Conservation (phyloP, 345 rosid genomes). For the Aquilaria yunnanensis region DNA sequence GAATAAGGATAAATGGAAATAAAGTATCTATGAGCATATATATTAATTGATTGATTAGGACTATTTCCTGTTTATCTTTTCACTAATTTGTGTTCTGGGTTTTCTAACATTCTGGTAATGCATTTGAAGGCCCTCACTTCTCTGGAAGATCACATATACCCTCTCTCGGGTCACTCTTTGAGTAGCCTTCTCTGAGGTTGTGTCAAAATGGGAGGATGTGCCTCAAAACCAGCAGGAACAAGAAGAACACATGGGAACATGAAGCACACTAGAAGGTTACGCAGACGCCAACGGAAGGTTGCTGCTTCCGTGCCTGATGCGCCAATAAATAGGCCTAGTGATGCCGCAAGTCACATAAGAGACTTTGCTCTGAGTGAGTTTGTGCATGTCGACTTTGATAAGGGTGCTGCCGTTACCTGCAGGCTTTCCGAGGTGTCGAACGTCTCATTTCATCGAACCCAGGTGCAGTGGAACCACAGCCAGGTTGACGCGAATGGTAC, state of each 20-base stretch:
- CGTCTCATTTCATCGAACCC: conserved; percentile 52
- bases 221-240: conserved; percentile 33
- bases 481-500: conserved; percentile 59
- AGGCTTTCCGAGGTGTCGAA: conserved; percentile 54
- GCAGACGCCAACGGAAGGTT: conserved; percentile 43
- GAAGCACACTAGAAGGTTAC: conserved; percentile 3
- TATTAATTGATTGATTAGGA: too few relatives aligned
- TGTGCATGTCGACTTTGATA: conserved; percentile 52
- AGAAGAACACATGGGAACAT: conserved; percentile 17
- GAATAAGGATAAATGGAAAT: too few relatives aligned
- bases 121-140: too few relatives aligned
- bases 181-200: conserved; percentile 13
- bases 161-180: too few relatives aligned
- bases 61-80: too few relatives aligned
- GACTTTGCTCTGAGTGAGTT: conserved; percentile 46
- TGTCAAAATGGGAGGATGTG: conserved; percentile 68
- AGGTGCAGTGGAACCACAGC: conserved; percentile 74
- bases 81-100: too few relatives aligned
- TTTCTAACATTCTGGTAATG: too few relatives aligned
- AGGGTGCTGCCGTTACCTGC: conserved; percentile 43
- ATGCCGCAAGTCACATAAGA: conserved; percentile 33
- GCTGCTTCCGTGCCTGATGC: conserved; percentile 30
- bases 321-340: conserved; percentile 33
- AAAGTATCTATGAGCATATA: too few relatives aligned
- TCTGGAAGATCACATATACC: conserved; percentile 1